Base-by-base conservation (phyloP, 2,329 filamentous ascomycete genomes). In the Botrytis byssoidea region DNA sequence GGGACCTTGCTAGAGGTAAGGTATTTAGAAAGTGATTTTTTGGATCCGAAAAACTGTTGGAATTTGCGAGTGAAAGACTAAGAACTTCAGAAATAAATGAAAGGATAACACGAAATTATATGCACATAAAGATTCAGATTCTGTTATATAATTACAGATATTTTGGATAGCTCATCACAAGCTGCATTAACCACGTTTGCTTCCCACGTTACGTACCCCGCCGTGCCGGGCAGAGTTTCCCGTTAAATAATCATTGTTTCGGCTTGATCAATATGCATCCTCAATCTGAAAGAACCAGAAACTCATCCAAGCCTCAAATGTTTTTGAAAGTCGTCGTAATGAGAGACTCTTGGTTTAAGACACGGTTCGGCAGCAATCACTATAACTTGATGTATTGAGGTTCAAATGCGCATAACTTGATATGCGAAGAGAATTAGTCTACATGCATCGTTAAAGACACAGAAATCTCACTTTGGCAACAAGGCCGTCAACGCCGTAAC, bases 401-500 rank as follows among this genome's bases (percentile, higher is more conserved):
- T 12, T 57, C 1, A 29, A 8, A 32, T 9, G 10, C 7, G 14
- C 14, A 8, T 18, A 32, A 6, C 7, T 29, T 14, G 1, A 29
- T 18, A 16, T 57, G 2, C 9, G 25, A 8, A 29, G 25, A 57
- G n/a, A 57, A 29, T 9, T 18, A 2, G 3, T 2, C 29, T 14
- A 16, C 51, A 57, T 5, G n/a, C n/a, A 57, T 29, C 3, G n/a
- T 4, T 3, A 4, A n/a, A 18, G 3, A 4, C 14, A 29, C 7
- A 0, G 14, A 6, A 7, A n/a, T 12, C 25, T n/a, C 48, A 55
- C 25, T 16, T n/a, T 14, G 2, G n/a, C 6, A 29, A 9, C 3
- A 7, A 8, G 6, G 2, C 14, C 7, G n/a, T 3, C 14, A 16
- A 57, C 4, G 9, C n/a, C 4, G 1, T 1, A 18, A 9, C 51